Percentiles rank a stretch among this genome's conserved stretches.
phyloP scores from a whole-genome alignment of 441 rosid genomes.

The Bruguiera hainesii region DNA sequence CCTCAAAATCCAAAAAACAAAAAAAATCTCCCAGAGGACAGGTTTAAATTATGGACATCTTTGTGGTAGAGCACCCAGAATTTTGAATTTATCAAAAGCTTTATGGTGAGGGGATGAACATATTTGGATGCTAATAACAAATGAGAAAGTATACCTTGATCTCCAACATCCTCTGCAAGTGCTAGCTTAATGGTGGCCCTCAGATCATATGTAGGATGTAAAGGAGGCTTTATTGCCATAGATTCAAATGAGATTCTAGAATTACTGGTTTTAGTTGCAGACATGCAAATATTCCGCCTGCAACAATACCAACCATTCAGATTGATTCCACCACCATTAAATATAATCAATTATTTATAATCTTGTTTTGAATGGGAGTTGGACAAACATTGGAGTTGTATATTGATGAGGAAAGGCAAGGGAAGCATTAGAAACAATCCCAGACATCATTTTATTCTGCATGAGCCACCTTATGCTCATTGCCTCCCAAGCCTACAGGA shows the following conservation, averaged over 20 bases:
- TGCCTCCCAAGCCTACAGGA: neutral
- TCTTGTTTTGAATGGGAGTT: neutral
- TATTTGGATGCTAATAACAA: neutral
- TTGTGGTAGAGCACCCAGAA: neutral
- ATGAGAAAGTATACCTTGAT: conserved; percentile 46
- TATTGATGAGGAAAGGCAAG: neutral
- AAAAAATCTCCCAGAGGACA: neutral
- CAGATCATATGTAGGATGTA: conserved; percentile 88
- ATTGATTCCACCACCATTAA: conserved; percentile 2
- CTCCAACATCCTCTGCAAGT: conserved; percentile 88
- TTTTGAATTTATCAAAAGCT: neutral
- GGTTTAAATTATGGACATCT: conserved; percentile 8
- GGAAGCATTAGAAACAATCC: neutral
- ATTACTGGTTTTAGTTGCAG: conserved; percentile 35
- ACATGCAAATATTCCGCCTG: conserved; percentile 59
- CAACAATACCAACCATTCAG: conserved; percentile 12
- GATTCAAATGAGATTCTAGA: conserved; percentile 34
- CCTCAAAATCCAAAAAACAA: neutral
- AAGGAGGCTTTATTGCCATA: conserved; percentile 71
- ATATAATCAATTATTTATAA: neutral
- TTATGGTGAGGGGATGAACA: neutral
- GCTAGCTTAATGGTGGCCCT: conserved; percentile 69
- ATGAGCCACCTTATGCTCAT: neutral
- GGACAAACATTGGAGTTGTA: neutral
- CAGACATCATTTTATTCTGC: neutral